These are phyloP conservation scores for Naganishia vishniacii DNA, from an alignment of 768 basidiomycete genomes.

Conservation along the genomic window DNA sequence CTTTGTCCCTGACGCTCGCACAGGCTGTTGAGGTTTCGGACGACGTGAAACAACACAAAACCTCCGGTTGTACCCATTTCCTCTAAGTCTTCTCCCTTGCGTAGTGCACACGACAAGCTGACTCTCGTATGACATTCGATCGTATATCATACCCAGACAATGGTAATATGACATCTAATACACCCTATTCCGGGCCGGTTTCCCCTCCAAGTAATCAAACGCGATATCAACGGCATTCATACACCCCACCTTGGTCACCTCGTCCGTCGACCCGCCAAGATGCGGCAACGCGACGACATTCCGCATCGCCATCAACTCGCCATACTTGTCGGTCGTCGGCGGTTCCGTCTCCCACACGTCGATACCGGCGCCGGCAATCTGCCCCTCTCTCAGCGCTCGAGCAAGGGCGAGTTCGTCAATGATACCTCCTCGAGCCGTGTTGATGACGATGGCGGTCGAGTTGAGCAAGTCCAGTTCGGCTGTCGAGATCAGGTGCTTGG, in stretches of 20 bases:
- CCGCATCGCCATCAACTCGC: slow-evolving; percentile 33
- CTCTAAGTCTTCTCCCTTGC: too few relatives aligned
- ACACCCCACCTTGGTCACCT: slow-evolving; percentile 34
- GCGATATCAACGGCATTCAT: slow-evolving; percentile 37
- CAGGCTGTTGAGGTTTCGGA: too few relatives aligned
- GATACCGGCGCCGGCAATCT: slow-evolving; percentile 40
- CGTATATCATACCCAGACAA: too few relatives aligned
- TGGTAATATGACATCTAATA: slow-evolving; percentile 28
- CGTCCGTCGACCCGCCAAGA: slow-evolving; percentile 41
- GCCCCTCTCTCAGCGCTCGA: slow-evolving; percentile 30
- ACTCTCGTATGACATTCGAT: too few relatives aligned
- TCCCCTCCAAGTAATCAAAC: slow-evolving; percentile 39
- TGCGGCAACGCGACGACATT: slow-evolving; percentile 43
- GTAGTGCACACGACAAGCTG: too few relatives aligned
- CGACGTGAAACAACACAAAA: too few relatives aligned
- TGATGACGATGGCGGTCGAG: slow-evolving; percentile 40
- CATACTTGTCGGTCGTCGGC: slow-evolving; percentile 33
- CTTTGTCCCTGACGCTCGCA: too few relatives aligned
- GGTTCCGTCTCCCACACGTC: slow-evolving; percentile 45
- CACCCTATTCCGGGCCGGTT: slow-evolving; percentile 33
- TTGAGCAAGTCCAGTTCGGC: slow-evolving; percentile 41
- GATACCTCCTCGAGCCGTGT: slow-evolving; percentile 49
- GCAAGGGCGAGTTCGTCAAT: slow-evolving; percentile 39
- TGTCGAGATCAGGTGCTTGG: slow-evolving; percentile 39
- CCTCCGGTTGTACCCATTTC: too few relatives aligned